Base-by-base conservation (phyloP, 371 early-diverging fungal species). In the Saksenaea oblongispora region DNA sequence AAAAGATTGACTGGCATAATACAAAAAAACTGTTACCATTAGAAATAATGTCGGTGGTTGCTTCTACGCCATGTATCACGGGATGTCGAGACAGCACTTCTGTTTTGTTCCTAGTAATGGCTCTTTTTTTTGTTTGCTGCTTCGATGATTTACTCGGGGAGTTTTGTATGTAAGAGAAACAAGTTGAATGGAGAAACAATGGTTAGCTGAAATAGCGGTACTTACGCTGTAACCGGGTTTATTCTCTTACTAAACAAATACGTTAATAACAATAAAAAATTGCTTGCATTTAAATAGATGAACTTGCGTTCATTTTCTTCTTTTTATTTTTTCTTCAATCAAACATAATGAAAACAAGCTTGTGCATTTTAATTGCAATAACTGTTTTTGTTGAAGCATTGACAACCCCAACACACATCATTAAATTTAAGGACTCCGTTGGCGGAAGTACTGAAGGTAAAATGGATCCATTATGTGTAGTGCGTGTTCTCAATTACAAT, bases 341-440 rank as follows among this genome's bases (percentile, higher is more conserved):
- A 22, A 47, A 22, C 22, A 22, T 47, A 5, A 47, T 47, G 51
- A 47, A 47, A 22, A 18, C 51, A 47, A 22, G 51, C 51, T n/a
- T 47, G 4, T 47, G 51, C 22, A 22, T 47, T 47, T 17, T 47
- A 8, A 47, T 47, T 47, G 24, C 24, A 47, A 22, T 22, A 11
- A 22, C 51, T 3, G 10, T 47, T 47, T n/a, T 22, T 47, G 22
- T 47, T 22, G 51, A 47, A 17, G 51, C 51, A 22, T 47, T 47
- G 27, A 47, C n/a, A 47, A 47, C 51, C 10, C 63, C 69, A 0
- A 64, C 69, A 1, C 64, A 69, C 57, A 58, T 69, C n/a, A 64
- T 69, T 47, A 69, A 69, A 58, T 64, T 69, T 11, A 69, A 69
- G 34, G 27, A 44, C 15, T 18, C 54, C 1, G 53, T 34, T 28